Evolutionary conservation across 2,329 filamentous ascomycete species (phyloP).

Genomic region (Colletotrichum somersetense): DNA sequence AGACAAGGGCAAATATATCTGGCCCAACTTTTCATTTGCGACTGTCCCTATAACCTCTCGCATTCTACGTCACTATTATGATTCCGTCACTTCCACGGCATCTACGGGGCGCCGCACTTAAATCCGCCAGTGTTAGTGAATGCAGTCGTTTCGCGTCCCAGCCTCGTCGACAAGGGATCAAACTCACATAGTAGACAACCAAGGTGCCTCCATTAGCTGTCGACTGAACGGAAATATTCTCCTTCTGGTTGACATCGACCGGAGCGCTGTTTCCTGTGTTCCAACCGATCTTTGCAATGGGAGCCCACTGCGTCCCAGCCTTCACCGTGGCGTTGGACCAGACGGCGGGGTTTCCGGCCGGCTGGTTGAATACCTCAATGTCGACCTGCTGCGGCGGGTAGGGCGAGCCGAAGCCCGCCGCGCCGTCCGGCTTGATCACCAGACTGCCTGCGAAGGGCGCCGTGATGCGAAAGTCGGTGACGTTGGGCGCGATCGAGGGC

Average conservation of each 20-base stretch:
- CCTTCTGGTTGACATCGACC: not conserved
- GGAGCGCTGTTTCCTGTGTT: slow-evolving; percentile 1
- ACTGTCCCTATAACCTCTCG: not conserved
- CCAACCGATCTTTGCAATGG: slow-evolving; percentile 10
- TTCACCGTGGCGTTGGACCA: slow-evolving; percentile 27
- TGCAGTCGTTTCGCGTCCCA: accelerated
- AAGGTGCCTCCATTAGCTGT: slow-evolving; percentile 16
- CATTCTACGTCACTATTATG: too few species aligned
- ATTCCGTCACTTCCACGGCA: not conserved
- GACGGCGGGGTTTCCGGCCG: slow-evolving; percentile 1
- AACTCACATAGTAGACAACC: slow-evolving; percentile 26
- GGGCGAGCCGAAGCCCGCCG: slow-evolving; percentile 1
- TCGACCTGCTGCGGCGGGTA: slow-evolving; percentile 27
- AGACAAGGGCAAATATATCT: not conserved
- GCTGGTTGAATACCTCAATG: slow-evolving; percentile 1
- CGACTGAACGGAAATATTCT: slow-evolving; percentile 11
- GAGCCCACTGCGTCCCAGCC: not conserved
- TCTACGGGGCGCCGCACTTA: not conserved
- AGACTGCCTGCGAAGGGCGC: slow-evolving; percentile 17
- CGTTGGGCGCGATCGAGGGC: not conserved
- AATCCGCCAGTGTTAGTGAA: not conserved
- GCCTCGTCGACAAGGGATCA: accelerated
- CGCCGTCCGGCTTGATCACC: slow-evolving; percentile 23
- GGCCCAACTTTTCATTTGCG: not conserved
- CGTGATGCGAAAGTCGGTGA: slow-evolving; percentile 22